Evolutionary conservation across 768 basidiomycete species (phyloP).

Genomic region (Psilocybe sp.): DNA sequence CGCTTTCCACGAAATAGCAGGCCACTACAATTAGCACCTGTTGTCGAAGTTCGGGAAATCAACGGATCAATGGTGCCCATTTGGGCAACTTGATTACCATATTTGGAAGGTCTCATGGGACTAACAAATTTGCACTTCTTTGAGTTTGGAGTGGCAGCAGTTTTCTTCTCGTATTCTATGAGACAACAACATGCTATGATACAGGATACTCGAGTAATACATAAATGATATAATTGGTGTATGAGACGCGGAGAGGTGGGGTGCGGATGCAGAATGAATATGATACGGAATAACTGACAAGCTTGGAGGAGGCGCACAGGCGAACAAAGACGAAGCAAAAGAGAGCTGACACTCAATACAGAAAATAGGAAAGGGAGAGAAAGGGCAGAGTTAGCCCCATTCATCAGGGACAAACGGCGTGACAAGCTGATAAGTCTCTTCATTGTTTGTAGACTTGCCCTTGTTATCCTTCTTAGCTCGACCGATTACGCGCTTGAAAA

Average conservation of each 20-base stretch:
- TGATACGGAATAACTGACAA: not conserved
- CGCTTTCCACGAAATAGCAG: no score
- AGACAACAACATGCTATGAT: no score
- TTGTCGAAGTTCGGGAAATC: no score
- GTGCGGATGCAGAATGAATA: not conserved
- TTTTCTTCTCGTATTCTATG: no score
- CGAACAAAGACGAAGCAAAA: not conserved
- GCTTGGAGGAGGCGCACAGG: slow-evolving; percentile 2
- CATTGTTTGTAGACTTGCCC: slow-evolving; percentile 61
- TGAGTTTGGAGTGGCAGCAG: no score
- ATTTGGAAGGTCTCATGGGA: no score
- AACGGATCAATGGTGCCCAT: no score
- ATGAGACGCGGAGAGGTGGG: not conserved
- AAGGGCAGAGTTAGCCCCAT: slow-evolving; percentile 46
- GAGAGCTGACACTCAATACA: not conserved
- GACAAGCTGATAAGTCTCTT: slow-evolving; percentile 78
- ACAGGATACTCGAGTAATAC: not conserved
- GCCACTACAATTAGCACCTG: no score
- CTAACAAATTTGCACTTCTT: no score
- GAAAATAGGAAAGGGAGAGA: not conserved
- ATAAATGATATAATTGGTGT: not conserved
- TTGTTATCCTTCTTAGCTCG: slow-evolving; percentile 40
- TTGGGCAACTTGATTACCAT: no score
- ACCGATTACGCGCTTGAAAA: slow-evolving; percentile 63
- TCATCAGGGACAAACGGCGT: slow-evolving; percentile 81